These are phyloP conservation scores for Capsaspora owczarzaki DNA, from an alignment of 78 protist species.

Conservation along the genomic window DNA sequence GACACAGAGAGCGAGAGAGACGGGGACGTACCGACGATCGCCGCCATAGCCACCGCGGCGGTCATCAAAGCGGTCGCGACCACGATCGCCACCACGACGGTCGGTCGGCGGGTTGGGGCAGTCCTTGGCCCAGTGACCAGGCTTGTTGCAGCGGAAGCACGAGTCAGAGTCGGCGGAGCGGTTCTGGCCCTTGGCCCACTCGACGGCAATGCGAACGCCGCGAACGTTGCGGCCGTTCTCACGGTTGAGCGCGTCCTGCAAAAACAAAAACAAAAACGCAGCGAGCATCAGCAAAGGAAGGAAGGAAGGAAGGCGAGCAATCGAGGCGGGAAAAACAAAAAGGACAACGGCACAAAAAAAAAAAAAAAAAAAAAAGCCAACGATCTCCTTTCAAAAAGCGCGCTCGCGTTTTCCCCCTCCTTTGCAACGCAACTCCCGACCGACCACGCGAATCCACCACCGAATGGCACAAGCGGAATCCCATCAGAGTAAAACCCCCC, in stretches of 20 bases:
- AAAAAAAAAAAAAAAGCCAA: no score
- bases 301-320: no score
- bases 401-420: no score
- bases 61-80: not conserved
- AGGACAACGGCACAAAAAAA: no score
- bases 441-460: no score
- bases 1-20: constrained; percentile 5
- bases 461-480: no score
- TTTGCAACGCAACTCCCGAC: no score
- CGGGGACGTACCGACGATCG: constrained; percentile 4
- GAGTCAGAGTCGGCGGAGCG: not conserved
- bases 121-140: constrained; percentile 19
- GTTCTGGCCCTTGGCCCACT: constrained; percentile 21
- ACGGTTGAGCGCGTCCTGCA: constrained; percentile 21
- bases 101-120: not conserved
- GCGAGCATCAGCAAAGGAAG: no score
- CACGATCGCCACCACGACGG: not conserved
- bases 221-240: constrained; percentile 23
- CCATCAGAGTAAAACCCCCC: no score
- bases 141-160: constrained; percentile 5
- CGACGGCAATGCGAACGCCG: constrained; percentile 10
- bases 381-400: no score
- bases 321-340: no score
- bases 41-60: not conserved
- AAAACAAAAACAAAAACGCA: not conserved